Evolutionary conservation across 2,329 filamentous ascomycete species (phyloP).

Genomic region (Calonectria leucothoes): DNA sequence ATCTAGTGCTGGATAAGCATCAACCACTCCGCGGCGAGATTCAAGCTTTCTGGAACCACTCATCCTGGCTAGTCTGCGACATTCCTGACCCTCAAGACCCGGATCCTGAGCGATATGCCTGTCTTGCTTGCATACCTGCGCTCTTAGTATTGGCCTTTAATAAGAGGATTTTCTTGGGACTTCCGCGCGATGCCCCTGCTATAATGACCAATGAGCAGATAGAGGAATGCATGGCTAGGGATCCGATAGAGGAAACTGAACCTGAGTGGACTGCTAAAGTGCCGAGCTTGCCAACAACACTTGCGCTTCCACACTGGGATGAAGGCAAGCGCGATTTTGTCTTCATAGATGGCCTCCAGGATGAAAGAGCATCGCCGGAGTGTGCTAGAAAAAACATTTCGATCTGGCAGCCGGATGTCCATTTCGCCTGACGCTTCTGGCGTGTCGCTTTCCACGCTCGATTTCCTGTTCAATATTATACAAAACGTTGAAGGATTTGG

Average conservation of each 20-base stretch:
- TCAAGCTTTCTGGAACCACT: constrained; percentile 32
- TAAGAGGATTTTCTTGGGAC: constrained; percentile 25
- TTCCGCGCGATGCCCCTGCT: constrained; percentile 28
- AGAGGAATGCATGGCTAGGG: constrained; percentile 26
- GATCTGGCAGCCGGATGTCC: constrained; percentile 29
- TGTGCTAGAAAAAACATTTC: constrained; percentile 29
- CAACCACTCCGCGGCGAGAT: constrained; percentile 30
- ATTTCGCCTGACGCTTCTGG: constrained; percentile 27
- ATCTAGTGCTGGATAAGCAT: constrained; percentile 27
- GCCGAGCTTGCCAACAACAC: constrained; percentile 11
- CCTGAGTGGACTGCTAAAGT: constrained; percentile 27
- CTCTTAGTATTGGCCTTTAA: constrained; percentile 30
- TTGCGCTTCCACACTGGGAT: constrained; percentile 30
- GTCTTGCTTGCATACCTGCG: constrained; percentile 31
- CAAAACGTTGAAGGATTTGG: too few species aligned
- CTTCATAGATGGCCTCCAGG: constrained; percentile 4
- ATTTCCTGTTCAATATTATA: too few species aligned
- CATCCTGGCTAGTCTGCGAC: constrained; percentile 24
- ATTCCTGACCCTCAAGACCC: constrained; percentile 33
- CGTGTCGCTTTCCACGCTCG: too few species aligned
- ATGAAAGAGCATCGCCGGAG: constrained; percentile 13
- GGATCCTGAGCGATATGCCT: constrained; percentile 34
- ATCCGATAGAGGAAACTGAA: constrained; percentile 18
- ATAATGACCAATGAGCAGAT: constrained; percentile 31
- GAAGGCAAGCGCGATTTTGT: constrained; percentile 22